Base-by-base conservation (phyloP, 345 rosid species). In the Firmiana major region DNA sequence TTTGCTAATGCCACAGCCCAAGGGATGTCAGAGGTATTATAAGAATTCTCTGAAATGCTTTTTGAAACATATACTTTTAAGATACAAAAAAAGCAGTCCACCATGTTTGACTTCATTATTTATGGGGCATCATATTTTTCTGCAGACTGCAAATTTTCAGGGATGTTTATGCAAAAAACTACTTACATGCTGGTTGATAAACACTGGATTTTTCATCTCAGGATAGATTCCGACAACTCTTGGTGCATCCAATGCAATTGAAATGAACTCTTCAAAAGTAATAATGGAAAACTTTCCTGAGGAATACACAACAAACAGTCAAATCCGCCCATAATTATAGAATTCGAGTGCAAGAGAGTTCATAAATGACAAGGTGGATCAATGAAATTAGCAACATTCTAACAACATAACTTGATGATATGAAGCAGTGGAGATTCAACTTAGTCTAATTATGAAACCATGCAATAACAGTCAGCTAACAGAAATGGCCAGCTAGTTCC, bases 161-260 rank as follows among this genome's bases (percentile, higher is more conserved):
- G 26, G 12, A 5, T 0, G 13, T 4, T 54, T 19, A 55, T 22
- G 38, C 31, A 65, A 21, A 26, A 34, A 26, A 45, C 28, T 36
- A 81, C 93, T 89, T 76, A 93, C 97, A 72, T 60, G 91, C 84
- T 93, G 90, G 68, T 95, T 95, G 78, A 91, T 92, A 69, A 95
- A 83, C 60, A 90, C 92, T 3, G 98, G 99, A 76, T 90, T 88
- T 78, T 95, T 95, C 10, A 95, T 95, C 90, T 95, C 99, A 1
- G 99, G 98, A 83, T 95, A 93, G 77, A 95, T 95, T 34, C 99
- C 99, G 74, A 91, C 93, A 69, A 90, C 86, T 87, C 98, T 87
- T 55, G 85, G 69, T 22, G 98, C 96, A 83, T 91, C 92, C 72
- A 91, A 72, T 26, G 95, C 98, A 36, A 94, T 88, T 66, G 97